A percentile compares a stretch with the other conserved stretches of the same genome.
Evolutionary conservation across 495 filamentous ascomycete species (phyloP).

Genomic region (Hyaloscypha variabilis): DNA sequence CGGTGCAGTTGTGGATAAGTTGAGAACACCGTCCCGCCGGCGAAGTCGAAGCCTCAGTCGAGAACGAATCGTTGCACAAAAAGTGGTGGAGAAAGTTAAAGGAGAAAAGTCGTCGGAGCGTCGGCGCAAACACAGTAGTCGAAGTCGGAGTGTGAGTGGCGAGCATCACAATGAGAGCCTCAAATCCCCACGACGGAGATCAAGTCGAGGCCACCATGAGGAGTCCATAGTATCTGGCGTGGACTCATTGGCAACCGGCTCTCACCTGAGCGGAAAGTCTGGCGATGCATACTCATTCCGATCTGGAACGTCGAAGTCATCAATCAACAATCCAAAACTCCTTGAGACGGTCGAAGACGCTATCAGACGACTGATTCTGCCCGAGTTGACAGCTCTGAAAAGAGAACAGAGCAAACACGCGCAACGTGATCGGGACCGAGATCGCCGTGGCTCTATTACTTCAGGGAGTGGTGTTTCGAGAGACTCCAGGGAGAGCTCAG

Average conservation of each 20-base stretch:
- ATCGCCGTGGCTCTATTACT: constrained; percentile 62
- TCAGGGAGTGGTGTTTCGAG: constrained; percentile 63
- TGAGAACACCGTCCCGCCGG: constrained; percentile 64
- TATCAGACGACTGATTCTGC: constrained; percentile 87
- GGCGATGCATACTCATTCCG: constrained; percentile 75
- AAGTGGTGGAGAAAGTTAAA: constrained; percentile 68
- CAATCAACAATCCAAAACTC: constrained; percentile 93
- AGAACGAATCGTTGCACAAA: constrained; percentile 68
- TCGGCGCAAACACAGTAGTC: constrained; percentile 45
- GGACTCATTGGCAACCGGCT: constrained; percentile 77
- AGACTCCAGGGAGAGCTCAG: constrained; percentile 48
- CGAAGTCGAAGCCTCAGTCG: constrained; percentile 74
- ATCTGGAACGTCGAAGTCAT: constrained; percentile 79
- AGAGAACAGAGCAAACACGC: constrained; percentile 70
- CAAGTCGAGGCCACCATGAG: constrained; percentile 62
- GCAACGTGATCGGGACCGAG: constrained; percentile 57
- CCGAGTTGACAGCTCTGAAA: constrained; percentile 89
- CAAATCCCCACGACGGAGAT: constrained; percentile 62
- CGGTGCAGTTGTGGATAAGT: constrained; percentile 54
- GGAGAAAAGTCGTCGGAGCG: constrained; percentile 38
- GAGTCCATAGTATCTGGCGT: constrained; percentile 63
- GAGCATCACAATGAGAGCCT: constrained; percentile 63
- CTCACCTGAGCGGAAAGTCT: constrained; percentile 71
- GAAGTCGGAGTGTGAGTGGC: constrained; percentile 63
- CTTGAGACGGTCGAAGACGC: constrained; percentile 95